These are phyloP conservation scores for Lentinula raphanica DNA, from an alignment of 768 basidiomycete genomes.

Conservation along the genomic window DNA sequence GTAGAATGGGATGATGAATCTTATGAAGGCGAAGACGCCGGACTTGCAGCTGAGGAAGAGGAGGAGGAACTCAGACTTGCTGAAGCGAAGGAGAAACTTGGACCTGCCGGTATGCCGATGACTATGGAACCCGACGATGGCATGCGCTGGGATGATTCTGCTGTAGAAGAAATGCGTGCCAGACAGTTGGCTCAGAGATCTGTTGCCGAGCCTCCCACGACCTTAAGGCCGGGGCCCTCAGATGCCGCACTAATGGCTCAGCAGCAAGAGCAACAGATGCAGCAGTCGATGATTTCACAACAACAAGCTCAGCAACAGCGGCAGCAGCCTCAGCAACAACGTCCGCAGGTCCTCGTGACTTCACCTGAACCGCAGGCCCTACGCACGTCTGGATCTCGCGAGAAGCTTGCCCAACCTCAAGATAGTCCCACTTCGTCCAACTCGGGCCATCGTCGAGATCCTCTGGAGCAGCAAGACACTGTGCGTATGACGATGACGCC, in stretches of 20 bases:
- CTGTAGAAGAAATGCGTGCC: slow-evolving; percentile 46
- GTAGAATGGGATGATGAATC: slow-evolving; percentile 64
- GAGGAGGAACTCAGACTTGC: slow-evolving; percentile 30
- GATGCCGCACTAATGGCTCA: slow-evolving; percentile 15
- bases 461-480: slow-evolving; percentile 66
- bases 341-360: slow-evolving; percentile 3
- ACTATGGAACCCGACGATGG: slow-evolving; percentile 65
- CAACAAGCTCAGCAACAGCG: slow-evolving; percentile 23
- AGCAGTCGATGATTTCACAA: slow-evolving; percentile 20
- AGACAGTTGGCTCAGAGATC: slow-evolving; percentile 16
- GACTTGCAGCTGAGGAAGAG: slow-evolving; percentile 57
- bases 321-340: slow-evolving; percentile 24
- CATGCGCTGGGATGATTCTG: slow-evolving; percentile 82
- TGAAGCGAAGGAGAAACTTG: slow-evolving; percentile 24
- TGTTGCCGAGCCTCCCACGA: slow-evolving; percentile 23
- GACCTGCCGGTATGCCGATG: slow-evolving; percentile 31
- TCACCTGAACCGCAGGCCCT: slow-evolving; percentile 24
- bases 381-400: slow-evolving; percentile 42
- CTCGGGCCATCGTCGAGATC: slow-evolving; percentile 41
- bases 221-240: slow-evolving; percentile 27
- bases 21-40: slow-evolving; percentile 66
- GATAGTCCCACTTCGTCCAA: slow-evolving; percentile 15
- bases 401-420: slow-evolving; percentile 30
- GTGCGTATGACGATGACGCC: slow-evolving; percentile 77
- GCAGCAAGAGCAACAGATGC: slow-evolving; percentile 30